Evolutionary conservation across 2,329 filamentous ascomycete species (phyloP).

Genomic region (Aspergillus fumigatus): DNA sequence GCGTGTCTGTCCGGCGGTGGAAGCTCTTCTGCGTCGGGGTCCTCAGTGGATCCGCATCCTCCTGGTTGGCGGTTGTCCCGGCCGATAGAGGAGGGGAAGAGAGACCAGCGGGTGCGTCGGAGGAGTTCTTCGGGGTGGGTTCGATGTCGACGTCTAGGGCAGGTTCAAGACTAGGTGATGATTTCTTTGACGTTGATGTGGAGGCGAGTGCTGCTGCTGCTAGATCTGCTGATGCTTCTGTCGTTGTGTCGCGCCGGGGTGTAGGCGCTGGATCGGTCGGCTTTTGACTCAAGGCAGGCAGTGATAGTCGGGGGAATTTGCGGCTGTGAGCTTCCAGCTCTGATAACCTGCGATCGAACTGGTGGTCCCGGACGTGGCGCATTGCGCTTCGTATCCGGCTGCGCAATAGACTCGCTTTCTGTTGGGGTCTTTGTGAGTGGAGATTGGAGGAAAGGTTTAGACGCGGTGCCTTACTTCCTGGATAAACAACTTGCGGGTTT

Average conservation of each 20-base stretch:
- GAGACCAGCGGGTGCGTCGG: slow-evolving; percentile 6
- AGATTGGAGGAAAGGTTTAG: not conserved
- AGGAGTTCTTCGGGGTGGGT: slow-evolving; percentile 1
- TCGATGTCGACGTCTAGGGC: slow-evolving; percentile 13
- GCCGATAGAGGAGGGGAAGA: slow-evolving; percentile 17
- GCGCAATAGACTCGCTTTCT: slow-evolving; percentile 40
- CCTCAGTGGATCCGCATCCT: slow-evolving; percentile 14
- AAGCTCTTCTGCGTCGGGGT: slow-evolving; percentile 17
- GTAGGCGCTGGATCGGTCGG: not conserved
- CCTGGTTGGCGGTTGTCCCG: slow-evolving; percentile 4
- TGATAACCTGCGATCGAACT: slow-evolving; percentile 38
- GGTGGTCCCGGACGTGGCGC: slow-evolving; percentile 34
- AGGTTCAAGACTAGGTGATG: slow-evolving; percentile 12
- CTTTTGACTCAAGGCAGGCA: slow-evolving; percentile 9
- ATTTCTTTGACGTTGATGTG: not conserved
- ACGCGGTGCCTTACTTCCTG: slow-evolving; percentile 30
- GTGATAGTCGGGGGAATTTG: slow-evolving; percentile 28
- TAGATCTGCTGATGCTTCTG: not conserved
- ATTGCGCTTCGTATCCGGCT: slow-evolving; percentile 38
- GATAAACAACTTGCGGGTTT: slow-evolving; percentile 37
- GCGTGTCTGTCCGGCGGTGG: slow-evolving; percentile 3
- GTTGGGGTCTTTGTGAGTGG: slow-evolving; percentile 10
- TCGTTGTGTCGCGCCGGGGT: not conserved
- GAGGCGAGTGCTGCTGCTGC: not conserved
- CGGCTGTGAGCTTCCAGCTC: slow-evolving; percentile 39